Evolutionary conservation across 2,329 filamentous ascomycete species (phyloP).

Genomic region (Shiraia sp.): DNA sequence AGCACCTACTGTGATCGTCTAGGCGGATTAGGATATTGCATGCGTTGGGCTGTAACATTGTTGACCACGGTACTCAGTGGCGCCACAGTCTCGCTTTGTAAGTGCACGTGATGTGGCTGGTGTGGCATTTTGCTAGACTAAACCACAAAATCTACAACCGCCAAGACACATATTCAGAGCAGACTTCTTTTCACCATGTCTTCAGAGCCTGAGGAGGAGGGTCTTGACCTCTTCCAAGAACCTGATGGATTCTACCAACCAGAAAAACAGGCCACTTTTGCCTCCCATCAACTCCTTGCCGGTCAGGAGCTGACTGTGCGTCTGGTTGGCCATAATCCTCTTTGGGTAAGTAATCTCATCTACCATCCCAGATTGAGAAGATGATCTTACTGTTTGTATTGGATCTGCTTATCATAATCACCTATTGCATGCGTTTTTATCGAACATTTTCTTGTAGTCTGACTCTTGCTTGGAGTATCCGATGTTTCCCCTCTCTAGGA

Average conservation of each 20-base stretch:
- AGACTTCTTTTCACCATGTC: slow-evolving; percentile 24
- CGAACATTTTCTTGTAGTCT: too few species aligned
- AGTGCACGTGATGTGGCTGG: slow-evolving; percentile 10
- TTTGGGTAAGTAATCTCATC: slow-evolving; percentile 64
- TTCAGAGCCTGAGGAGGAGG: slow-evolving; percentile 40
- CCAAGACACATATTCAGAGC: slow-evolving; percentile 19
- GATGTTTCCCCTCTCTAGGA: too few species aligned
- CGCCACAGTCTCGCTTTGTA: neutral
- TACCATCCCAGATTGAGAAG: neutral
- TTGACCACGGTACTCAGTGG: too few species aligned
- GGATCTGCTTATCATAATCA: neutral
- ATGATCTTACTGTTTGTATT: neutral
- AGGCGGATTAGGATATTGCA: too few species aligned
- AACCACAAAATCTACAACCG: slow-evolving; percentile 22
- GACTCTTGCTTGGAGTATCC: too few species aligned
- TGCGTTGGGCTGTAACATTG: too few species aligned
- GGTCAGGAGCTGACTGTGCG: slow-evolving; percentile 70
- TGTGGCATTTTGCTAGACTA: slow-evolving; percentile 13
- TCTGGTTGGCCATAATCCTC: slow-evolving; percentile 82
- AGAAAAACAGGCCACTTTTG: slow-evolving; percentile 73
- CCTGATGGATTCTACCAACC: slow-evolving; percentile 80
- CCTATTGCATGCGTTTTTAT: neutral
- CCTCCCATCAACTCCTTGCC: slow-evolving; percentile 70
- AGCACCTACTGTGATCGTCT: too few species aligned
- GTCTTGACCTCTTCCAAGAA: slow-evolving; percentile 71